Evolutionary conservation across 1,139 yeast species (phyloP).

Genomic region (Protomyces macrosporus): DNA sequence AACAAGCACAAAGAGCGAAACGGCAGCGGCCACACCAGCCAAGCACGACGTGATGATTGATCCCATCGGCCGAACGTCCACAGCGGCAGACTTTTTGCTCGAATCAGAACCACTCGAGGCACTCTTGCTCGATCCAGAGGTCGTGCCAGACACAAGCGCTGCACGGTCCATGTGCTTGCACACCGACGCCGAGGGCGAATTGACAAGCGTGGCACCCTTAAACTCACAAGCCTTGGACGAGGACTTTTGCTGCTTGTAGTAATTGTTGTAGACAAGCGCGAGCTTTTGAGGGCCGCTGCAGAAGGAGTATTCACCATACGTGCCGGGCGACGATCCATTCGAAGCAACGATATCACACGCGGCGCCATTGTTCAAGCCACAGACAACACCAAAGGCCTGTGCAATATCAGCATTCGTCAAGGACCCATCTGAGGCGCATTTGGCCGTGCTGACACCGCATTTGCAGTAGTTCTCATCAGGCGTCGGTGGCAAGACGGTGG

Average conservation of each 20-base stretch:
- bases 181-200: conserved; percentile 5
- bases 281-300: conserved; percentile 51
- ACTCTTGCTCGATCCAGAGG: too few relatives aligned
- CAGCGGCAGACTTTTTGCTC: too few relatives aligned
- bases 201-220: conserved; percentile 14
- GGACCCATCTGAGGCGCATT: conserved; percentile 47
- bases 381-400: conserved; percentile 46
- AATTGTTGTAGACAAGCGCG: conserved; percentile 51
- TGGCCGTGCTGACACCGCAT: conserved; percentile 50
- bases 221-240: conserved; percentile 28
- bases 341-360: conserved; percentile 50
- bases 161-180: conserved; percentile 13
- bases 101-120: too few relatives aligned
- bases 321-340: conserved; percentile 47
- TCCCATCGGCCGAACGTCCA: too few relatives aligned
- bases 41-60: too few relatives aligned
- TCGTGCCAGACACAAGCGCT: background rate
- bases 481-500: conserved; percentile 46
- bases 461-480: conserved; percentile 55
- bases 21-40: too few relatives aligned
- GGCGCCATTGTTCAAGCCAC: conserved; percentile 42
- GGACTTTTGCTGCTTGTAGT: conserved; percentile 40
- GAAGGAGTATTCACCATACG: conserved; percentile 55
- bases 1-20: too few relatives aligned
- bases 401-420: conserved; percentile 39